phyloP scores from a whole-genome alignment of 2,329 filamentous ascomycete genomes.

The Diaporthe destruens region DNA sequence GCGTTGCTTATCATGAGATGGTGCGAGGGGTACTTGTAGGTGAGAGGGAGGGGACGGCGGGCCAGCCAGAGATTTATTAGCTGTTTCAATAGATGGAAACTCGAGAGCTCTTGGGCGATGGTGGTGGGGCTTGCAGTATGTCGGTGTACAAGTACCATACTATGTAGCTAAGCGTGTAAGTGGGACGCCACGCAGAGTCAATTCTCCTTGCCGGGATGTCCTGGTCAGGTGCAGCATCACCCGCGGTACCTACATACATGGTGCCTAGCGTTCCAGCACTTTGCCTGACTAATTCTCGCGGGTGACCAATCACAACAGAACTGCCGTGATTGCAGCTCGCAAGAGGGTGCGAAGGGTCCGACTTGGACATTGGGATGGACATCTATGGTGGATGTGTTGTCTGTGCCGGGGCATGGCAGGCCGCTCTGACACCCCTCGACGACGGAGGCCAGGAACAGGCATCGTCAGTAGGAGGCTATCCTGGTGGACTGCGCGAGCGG shows the following conservation, averaged over 20 bases:
- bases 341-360: constrained; percentile 9
- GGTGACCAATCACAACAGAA: constrained; percentile 19
- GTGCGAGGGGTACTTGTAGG: constrained; percentile 32
- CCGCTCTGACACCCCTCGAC: constrained; percentile 21
- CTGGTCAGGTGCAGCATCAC: constrained; percentile 15
- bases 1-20: constrained; percentile 28
- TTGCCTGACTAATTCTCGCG: constrained; percentile 12
- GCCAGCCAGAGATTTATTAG: constrained; percentile 35
- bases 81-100: constrained; percentile 40
- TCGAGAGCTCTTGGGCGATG: constrained; percentile 35
- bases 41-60: constrained; percentile 33
- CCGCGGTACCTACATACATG: constrained; percentile 37
- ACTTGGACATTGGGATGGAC: constrained; percentile 26
- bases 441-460: constrained; percentile 32
- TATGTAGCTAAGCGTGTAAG: constrained; percentile 30
- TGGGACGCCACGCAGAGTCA: constrained; percentile 25
- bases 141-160: constrained; percentile 32
- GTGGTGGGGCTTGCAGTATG: constrained; percentile 35
- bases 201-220: constrained; percentile 26
- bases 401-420: constrained; percentile 26
- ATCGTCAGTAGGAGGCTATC: constrained; percentile 24
- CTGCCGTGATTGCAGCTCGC: constrained; percentile 15
- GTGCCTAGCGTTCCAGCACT: constrained; percentile 21
- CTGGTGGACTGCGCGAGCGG: constrained; percentile 33
- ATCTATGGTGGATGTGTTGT: constrained; percentile 18